Percentiles rank a stretch among this genome's conserved stretches.
phyloP scores from a whole-genome alignment of 495 filamentous ascomycete genomes.

The Extremus antarcticus region DNA sequence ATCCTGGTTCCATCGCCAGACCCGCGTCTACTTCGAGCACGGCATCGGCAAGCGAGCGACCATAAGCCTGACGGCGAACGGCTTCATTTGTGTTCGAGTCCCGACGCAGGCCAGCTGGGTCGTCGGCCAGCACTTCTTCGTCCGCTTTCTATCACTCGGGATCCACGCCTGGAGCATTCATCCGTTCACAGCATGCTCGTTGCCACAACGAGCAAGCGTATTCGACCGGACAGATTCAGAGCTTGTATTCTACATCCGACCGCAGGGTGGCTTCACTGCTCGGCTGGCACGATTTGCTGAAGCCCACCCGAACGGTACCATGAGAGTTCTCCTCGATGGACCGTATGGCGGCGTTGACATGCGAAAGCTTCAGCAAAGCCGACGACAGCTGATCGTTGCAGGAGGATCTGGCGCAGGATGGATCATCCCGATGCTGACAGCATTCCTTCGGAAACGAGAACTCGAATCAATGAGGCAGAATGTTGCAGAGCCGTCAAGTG shows the following conservation, averaged over 20 bases:
- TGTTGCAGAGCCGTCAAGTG: not conserved
- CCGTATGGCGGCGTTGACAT: conserved; percentile 39
- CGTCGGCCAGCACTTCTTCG: conserved; percentile 41
- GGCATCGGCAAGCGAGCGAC: conserved; percentile 36
- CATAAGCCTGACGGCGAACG: conserved; percentile 33
- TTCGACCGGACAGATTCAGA: conserved; percentile 20
- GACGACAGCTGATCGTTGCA: conserved; percentile 38
- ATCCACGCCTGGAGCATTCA: conserved; percentile 36
- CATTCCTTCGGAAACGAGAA: not conserved
- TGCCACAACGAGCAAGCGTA: conserved; percentile 19
- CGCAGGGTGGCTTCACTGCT: conserved; percentile 35
- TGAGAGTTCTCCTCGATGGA: conserved; percentile 38
- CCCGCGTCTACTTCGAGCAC: conserved; percentile 38
- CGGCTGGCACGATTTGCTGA: conserved; percentile 30
- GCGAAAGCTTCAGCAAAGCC: conserved; percentile 24
- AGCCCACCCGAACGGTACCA: conserved; percentile 22
- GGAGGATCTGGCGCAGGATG: conserved; percentile 48
- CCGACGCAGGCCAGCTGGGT: conserved; percentile 37
- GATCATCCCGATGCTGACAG: conserved; percentile 36
- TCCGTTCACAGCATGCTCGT: conserved; percentile 43
- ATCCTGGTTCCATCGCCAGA: conserved; percentile 33
- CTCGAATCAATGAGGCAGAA: not conserved
- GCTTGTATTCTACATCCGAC: conserved; percentile 37
- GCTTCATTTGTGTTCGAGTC: conserved; percentile 37
- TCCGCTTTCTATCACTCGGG: conserved; percentile 38